A percentile compares a stretch with the other conserved stretches of the same genome.
These are phyloP conservation scores for Mycena polygramma DNA, from an alignment of 768 basidiomycete genomes.

Conservation along the genomic window DNA sequence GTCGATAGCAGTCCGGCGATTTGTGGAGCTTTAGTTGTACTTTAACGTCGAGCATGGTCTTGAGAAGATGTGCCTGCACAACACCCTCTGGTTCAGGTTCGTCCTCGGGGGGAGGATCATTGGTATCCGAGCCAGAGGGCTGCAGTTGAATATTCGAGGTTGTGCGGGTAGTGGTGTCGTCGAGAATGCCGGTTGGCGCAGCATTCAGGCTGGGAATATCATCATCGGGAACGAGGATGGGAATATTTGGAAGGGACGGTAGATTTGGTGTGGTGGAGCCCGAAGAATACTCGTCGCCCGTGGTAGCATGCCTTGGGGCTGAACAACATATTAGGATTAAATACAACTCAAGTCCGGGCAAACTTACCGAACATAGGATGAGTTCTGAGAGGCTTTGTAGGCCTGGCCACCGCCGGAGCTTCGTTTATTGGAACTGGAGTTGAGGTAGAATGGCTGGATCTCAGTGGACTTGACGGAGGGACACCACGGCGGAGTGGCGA, in stretches of 20 bases:
- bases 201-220: neutral
- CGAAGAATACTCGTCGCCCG: neutral
- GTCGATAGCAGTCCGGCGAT: slow-evolving; percentile 8
- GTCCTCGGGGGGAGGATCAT: neutral
- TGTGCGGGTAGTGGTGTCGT: neutral
- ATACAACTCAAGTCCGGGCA: neutral
- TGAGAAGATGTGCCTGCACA: neutral
- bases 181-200: neutral
- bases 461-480: neutral
- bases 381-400: neutral
- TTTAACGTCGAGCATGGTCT: neutral
- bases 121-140: neutral
- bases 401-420: neutral
- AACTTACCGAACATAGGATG: neutral
- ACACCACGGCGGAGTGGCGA: neutral
- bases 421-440: neutral
- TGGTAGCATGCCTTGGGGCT: neutral
- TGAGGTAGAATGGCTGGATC: neutral
- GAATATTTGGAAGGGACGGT: neutral
- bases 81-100: neutral
- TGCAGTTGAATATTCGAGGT: neutral
- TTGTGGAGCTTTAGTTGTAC: neutral
- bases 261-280: neutral
- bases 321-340: neutral
- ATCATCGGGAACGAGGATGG: neutral